Evolutionary conservation across 2,329 filamentous ascomycete species (phyloP).

Genomic region (Calonectria montana): DNA sequence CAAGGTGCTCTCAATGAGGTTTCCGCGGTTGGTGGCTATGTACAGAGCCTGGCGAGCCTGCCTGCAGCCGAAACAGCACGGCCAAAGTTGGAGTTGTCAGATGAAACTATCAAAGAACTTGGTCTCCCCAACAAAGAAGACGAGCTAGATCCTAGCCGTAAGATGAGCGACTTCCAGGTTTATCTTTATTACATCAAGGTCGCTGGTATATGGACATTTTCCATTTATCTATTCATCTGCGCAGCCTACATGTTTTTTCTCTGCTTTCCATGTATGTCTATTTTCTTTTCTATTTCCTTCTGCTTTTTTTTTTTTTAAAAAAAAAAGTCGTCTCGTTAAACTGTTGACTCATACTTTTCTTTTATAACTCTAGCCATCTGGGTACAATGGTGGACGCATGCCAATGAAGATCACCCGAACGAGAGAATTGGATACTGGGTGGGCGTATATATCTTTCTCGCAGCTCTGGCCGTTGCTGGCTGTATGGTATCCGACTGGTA

Average conservation of each 20-base stretch:
- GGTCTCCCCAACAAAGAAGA: not conserved
- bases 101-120: not conserved
- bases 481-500: not conserved
- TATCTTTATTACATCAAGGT: not conserved
- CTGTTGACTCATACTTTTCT: not conserved
- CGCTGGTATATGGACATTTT: not conserved
- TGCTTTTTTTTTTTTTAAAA: too few relatives aligned
- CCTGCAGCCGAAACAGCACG: not conserved
- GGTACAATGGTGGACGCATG: not conserved
- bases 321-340: not conserved
- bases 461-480: not conserved
- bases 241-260: not conserved
- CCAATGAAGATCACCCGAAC: not conserved
- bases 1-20: not conserved
- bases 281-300: too few relatives aligned
- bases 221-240: not conserved
- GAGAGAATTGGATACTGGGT: not conserved
- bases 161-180: not conserved
- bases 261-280: not conserved
- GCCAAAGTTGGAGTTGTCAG: not conserved
- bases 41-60: not conserved
- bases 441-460: not conserved
- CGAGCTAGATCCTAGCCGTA: not conserved
- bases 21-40: not conserved
- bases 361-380: not conserved